Conservation (phyloP, 2,329 filamentous ascomycete species). For the Xylaria sp. region DNA sequence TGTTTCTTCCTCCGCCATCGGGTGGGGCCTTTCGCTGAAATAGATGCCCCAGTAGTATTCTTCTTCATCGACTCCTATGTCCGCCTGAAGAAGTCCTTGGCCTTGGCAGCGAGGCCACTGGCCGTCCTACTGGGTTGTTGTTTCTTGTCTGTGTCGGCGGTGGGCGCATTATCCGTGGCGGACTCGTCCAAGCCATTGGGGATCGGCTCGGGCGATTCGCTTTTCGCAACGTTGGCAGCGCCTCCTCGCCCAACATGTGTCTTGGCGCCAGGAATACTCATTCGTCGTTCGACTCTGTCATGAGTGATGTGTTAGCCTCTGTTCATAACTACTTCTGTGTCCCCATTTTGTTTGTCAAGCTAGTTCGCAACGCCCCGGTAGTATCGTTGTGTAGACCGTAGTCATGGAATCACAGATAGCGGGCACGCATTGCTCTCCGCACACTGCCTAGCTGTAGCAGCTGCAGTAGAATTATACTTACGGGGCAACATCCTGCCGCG, state of each 20-base stretch:
- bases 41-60: neutral
- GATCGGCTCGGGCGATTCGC: constrained; percentile 24
- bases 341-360: neutral
- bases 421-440: neutral
- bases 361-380: neutral
- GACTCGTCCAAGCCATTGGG: neutral
- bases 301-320: neutral
- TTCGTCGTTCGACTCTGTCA: constrained; percentile 58
- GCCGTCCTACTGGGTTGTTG: constrained; percentile 3
- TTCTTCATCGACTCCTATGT: constrained; percentile 38
- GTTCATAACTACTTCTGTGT: neutral
- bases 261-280: constrained; percentile 61
- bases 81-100: constrained; percentile 59
- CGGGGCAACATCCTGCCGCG: constrained; percentile 82
- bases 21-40: neutral
- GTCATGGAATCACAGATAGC: neutral
- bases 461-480: constrained; percentile 52
- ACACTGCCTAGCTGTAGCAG: neutral
- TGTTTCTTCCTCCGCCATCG: neutral
- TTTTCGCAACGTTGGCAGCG: constrained; percentile 70
- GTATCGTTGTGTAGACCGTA: neutral
- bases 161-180: constrained; percentile 32
- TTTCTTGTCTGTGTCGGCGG: constrained; percentile 37
- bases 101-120: constrained; percentile 47
- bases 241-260: constrained; percentile 76